Evolutionary conservation across 345 rosid species (phyloP).

Genomic region (Eucalyptus melliodora): DNA sequence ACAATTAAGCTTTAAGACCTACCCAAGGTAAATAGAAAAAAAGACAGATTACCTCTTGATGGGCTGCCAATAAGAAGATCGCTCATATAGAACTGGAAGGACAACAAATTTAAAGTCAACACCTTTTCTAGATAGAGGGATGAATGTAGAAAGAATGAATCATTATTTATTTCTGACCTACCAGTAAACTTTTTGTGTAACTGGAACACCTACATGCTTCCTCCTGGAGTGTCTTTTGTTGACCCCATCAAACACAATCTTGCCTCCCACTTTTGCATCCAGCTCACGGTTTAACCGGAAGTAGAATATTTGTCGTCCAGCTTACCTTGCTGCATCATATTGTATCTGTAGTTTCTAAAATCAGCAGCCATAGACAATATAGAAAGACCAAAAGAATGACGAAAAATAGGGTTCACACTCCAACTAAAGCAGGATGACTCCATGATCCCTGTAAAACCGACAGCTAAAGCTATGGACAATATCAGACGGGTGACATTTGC

Average conservation of each 20-base stretch:
- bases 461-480: neutral
- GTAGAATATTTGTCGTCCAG: slow-evolving; percentile 45
- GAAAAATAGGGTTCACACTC: neutral
- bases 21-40: neutral
- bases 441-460: neutral
- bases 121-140: neutral
- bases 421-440: neutral
- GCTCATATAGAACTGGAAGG: slow-evolving; percentile 49
- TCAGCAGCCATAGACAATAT: neutral
- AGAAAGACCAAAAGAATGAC: neutral
- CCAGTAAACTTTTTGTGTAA: slow-evolving; percentile 69
- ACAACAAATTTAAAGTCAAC: neutral
- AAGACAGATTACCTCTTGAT: slow-evolving; percentile 41
- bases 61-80: slow-evolving; percentile 36
- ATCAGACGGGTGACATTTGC: slow-evolving; percentile 51
- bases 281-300: slow-evolving; percentile 55
- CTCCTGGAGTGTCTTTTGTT: slow-evolving; percentile 48
- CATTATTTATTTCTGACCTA: slow-evolving; percentile 29
- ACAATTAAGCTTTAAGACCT: neutral
- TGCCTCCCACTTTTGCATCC: slow-evolving; percentile 34
- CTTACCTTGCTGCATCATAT: slow-evolving; percentile 49
- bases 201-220: slow-evolving; percentile 50
- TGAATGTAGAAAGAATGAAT: neutral
- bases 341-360: slow-evolving; percentile 27
- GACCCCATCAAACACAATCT: slow-evolving; percentile 63